phyloP scores from a whole-genome alignment of 23 red algal species.

The Cyanidioschyzon merolae region DNA sequence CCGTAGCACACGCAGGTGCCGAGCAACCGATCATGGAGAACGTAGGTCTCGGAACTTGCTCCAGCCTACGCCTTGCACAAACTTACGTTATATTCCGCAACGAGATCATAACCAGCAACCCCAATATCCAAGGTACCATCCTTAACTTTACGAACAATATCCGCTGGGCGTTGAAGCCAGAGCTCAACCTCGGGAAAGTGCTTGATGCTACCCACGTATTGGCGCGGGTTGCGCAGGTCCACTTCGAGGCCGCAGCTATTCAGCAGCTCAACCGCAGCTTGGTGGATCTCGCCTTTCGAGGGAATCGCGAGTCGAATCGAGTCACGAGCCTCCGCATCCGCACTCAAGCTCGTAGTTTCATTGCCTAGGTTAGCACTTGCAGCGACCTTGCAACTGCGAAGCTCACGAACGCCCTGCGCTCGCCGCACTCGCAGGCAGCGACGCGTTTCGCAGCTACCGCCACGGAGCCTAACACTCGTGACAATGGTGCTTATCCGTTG shows the following conservation, averaged over 20 bases:
- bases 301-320: constrained; percentile 78
- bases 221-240: constrained; percentile 66
- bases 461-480: no score
- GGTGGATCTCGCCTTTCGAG: constrained; percentile 72
- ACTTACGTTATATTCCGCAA: constrained; percentile 70
- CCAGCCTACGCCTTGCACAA: no score
- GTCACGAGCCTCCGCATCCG: background rate
- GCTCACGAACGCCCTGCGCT: no score
- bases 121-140: constrained; percentile 87
- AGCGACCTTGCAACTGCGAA: no score
- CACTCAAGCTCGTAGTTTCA: background rate
- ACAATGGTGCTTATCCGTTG: no score
- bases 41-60: no score
- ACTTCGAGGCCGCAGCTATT: constrained; percentile 65
- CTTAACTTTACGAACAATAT: constrained; percentile 92
- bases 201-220: constrained; percentile 60
- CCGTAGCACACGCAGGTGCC: no score
- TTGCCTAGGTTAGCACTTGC: no score
- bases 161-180: constrained; percentile 89
- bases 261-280: constrained; percentile 44
- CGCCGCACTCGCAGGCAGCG: no score
- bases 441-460: no score
- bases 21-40: no score
- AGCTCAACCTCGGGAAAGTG: constrained; percentile 63
- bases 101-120: constrained; percentile 74